Conservation (phyloP, 345 rosid genomes). For the Heritiera fomes region DNA sequence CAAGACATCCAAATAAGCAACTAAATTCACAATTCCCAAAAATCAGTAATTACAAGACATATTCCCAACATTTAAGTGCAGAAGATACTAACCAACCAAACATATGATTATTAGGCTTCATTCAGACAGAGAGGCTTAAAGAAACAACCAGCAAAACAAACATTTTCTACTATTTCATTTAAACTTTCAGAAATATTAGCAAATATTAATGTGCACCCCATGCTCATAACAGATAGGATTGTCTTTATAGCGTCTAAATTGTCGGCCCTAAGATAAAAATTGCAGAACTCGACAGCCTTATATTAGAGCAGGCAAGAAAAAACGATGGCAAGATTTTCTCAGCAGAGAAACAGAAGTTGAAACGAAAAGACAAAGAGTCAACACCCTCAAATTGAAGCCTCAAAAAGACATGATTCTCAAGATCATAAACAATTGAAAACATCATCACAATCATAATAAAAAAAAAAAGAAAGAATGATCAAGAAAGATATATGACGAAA, state of each 20-base stretch:
- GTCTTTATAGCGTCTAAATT: not conserved
- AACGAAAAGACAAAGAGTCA: not conserved
- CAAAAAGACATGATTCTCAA: not conserved
- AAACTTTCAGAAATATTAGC: not conserved
- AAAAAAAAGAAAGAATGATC: not conserved
- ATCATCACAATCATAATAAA: not conserved
- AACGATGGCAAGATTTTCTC: not conserved
- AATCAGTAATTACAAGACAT: constrained; percentile 1
- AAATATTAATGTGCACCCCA: not conserved
- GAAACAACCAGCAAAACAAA: constrained; percentile 43
- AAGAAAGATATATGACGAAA: not conserved
- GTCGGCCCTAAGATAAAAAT: not conserved
- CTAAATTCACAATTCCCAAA: not conserved
- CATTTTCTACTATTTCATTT: constrained; percentile 47
- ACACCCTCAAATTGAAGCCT: not conserved
- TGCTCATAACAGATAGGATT: not conserved
- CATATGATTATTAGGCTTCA: constrained; percentile 24
- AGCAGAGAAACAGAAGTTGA: not conserved
- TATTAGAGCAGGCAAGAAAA: not conserved
- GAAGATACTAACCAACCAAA: constrained; percentile 30
- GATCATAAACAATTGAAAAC: not conserved
- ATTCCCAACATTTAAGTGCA: not conserved
- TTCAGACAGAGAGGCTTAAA: not conserved
- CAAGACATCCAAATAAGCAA: not conserved
- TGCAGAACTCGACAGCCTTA: not conserved